These are phyloP conservation scores for Periconia sp. DNA, from an alignment of 2,329 filamentous ascomycete species.

Conservation along the genomic window DNA sequence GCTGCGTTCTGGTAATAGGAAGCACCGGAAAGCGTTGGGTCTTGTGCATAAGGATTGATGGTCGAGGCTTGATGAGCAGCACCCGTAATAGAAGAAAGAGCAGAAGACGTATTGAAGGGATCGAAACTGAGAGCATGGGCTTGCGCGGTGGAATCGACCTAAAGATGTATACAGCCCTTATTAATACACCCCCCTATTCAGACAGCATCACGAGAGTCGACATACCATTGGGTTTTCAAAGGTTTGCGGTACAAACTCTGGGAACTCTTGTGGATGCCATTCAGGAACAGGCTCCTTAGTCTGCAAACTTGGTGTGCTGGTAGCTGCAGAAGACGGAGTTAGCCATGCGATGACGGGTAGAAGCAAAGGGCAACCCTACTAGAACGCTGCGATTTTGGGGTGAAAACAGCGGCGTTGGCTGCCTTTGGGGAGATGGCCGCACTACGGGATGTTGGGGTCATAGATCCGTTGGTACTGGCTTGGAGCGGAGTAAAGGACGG, in stretches of 20 bases:
- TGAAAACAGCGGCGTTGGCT: conserved; percentile 85
- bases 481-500: conserved; percentile 84
- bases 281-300: conserved; percentile 51
- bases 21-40: conserved; percentile 63
- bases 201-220: conserved; percentile 9
- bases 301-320: conserved; percentile 48
- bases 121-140: conserved; percentile 45
- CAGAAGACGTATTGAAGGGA: conserved; percentile 44
- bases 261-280: conserved; percentile 52
- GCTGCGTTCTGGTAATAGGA: conserved; percentile 66
- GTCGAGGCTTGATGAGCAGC: conserved; percentile 42
- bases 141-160: conserved; percentile 39
- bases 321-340: conserved; percentile 31
- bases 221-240: conserved; percentile 57
- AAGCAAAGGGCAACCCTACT: conserved; percentile 34
- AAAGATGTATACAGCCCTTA: not conserved
- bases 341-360: conserved; percentile 2
- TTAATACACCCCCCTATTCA: not conserved
- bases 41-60: conserved; percentile 73
- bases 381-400: conserved; percentile 61
- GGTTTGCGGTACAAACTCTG: conserved; percentile 58
- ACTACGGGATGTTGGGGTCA: conserved; percentile 61
- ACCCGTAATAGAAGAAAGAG: conserved; percentile 36
- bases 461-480: conserved; percentile 49
- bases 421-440: conserved; percentile 84